Conservation (phyloP, 2,329 filamentous ascomycete species). For the Diaporthe amygdali region DNA sequence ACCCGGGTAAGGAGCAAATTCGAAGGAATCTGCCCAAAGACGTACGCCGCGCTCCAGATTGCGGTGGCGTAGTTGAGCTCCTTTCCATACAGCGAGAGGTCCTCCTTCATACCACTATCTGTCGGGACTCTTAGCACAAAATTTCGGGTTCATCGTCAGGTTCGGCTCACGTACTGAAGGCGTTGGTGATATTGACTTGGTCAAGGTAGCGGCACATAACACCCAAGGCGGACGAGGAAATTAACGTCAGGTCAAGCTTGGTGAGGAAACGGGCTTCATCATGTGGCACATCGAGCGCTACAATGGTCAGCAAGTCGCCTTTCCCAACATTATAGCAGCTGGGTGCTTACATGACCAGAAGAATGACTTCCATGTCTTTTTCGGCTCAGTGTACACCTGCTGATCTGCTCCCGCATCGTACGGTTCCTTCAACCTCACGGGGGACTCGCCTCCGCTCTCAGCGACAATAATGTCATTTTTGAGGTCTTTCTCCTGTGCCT, state of each 20-base stretch:
- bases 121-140: not conserved
- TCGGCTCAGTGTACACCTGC: not conserved
- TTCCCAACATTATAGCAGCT: fast-evolving
- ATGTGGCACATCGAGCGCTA: not conserved
- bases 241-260: not conserved
- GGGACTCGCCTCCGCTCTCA: not conserved
- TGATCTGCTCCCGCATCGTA: not conserved
- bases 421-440: not conserved
- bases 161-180: not conserved
- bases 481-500: not conserved
- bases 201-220: slow-evolving; percentile 1
- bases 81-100: slow-evolving; percentile 36
- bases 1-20: slow-evolving; percentile 29
- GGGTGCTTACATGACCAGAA: not conserved
- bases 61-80: slow-evolving; percentile 38
- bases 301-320: not conserved
- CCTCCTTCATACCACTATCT: slow-evolving; percentile 29
- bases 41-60: slow-evolving; percentile 36
- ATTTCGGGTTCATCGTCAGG: fast-evolving
- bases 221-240: not conserved
- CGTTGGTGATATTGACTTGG: not conserved
- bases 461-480: not conserved
- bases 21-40: slow-evolving; percentile 37
- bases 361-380: not conserved
- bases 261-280: slow-evolving; percentile 1